Percentiles rank a stretch among this genome's conserved stretches.
phyloP scores from a whole-genome alignment of 768 basidiomycete species.

The Pholiota conissans region DNA sequence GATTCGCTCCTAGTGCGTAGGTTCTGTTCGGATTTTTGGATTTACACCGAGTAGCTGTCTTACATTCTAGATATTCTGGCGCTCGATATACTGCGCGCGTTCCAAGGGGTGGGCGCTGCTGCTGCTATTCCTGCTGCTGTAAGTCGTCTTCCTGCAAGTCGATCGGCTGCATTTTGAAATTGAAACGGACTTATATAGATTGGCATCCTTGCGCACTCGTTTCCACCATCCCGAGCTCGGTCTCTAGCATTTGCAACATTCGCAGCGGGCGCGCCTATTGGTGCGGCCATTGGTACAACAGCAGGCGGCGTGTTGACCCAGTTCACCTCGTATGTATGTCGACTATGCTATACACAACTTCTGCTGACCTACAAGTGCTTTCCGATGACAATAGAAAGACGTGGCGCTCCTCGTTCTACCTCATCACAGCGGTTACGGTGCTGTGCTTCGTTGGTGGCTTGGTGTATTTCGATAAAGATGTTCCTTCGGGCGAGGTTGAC shows the following conservation, averaged over 20 bases:
- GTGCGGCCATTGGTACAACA: slow-evolving; percentile 67
- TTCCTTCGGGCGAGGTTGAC: slow-evolving; percentile 38
- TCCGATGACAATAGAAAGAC: slow-evolving; percentile 32
- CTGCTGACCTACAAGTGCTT: not conserved
- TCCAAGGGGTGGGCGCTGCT: slow-evolving; percentile 79
- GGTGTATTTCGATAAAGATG: slow-evolving; percentile 63
- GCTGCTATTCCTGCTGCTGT: slow-evolving; percentile 76
- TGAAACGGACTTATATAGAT: slow-evolving; percentile 39
- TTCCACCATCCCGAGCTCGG: slow-evolving; percentile 65
- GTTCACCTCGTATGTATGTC: slow-evolving; percentile 34
- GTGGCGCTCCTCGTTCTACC: slow-evolving; percentile 69
- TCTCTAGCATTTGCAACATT: slow-evolving; percentile 83
- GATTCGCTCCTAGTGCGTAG: slow-evolving; percentile 2
- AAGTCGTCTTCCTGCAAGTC: slow-evolving; percentile 9
- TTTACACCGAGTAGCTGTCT: not conserved
- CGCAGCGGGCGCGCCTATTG: slow-evolving; percentile 82
- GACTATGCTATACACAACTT: not conserved
- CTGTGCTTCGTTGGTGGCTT: slow-evolving; percentile 53
- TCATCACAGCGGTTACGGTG: slow-evolving; percentile 57
- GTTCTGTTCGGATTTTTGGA: not conserved
- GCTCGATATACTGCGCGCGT: slow-evolving; percentile 69
- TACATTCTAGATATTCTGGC: slow-evolving; percentile 52
- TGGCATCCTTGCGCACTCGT: slow-evolving; percentile 80
- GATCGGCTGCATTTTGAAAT: not conserved
- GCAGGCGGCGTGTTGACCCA: slow-evolving; percentile 76